Evolutionary conservation across 768 basidiomycete species (phyloP).

Genomic region (Tylopilus plumbeoviolaceoides): DNA sequence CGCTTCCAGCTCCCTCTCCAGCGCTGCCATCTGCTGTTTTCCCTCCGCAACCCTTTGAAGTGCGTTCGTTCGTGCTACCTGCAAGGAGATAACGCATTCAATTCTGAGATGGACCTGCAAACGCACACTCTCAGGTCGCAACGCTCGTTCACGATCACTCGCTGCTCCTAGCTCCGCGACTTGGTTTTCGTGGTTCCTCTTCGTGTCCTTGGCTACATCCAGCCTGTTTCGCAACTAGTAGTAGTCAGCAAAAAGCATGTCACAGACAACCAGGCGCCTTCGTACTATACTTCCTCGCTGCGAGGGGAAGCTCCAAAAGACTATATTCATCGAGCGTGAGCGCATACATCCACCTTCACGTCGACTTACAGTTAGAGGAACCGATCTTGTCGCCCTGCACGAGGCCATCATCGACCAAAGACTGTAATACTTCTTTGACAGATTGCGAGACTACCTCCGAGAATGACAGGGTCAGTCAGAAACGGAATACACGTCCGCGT

Average conservation of each 20-base stretch:
- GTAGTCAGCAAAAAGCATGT: neutral
- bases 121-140: conserved; percentile 57
- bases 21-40: conserved; percentile 43
- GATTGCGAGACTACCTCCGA: conserved; percentile 68
- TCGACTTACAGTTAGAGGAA: conserved; percentile 79
- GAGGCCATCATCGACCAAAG: conserved; percentile 80
- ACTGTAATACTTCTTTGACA: conserved; percentile 88
- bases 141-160: conserved; percentile 48
- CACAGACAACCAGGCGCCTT: neutral
- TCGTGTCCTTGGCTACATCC: conserved; percentile 45
- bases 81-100: conserved; percentile 2
- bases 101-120: neutral
- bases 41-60: conserved; percentile 48
- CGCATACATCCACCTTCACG: conserved; percentile 20
- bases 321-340: conserved; percentile 35
- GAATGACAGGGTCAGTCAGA: neutral
- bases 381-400: conserved; percentile 92
- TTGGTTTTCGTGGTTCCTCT: conserved; percentile 40
- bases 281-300: conserved; percentile 74
- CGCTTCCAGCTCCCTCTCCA: conserved; percentile 66
- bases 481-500: conserved; percentile 10
- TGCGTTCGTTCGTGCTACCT: conserved; percentile 56
- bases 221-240: conserved; percentile 58
- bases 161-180: conserved; percentile 44
- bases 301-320: conserved; percentile 96